Base-by-base conservation (phyloP, 2,329 filamentous ascomycete genomes). In the Fusarium transvaalense region DNA sequence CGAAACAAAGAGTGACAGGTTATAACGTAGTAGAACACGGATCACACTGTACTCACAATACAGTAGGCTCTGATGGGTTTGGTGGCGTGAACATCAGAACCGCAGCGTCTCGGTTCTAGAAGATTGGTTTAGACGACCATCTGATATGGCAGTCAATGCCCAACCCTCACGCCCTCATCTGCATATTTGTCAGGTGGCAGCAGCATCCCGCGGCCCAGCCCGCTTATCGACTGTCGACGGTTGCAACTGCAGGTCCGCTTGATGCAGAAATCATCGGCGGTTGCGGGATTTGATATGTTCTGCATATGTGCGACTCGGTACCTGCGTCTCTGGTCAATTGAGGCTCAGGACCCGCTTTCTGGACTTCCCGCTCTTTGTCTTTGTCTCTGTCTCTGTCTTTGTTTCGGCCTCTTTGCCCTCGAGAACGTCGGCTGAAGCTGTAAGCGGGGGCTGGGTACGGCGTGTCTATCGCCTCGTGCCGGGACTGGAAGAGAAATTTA, bases 91-190 rank as follows among this genome's bases (percentile, higher is more conserved):
- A 34, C 45, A 42, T 42, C 53, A 46, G 42, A 60, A 67, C 66
- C 57, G 66, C 57, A 67, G 48, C 55, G 57, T 56, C 46, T 69
- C 42, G 57, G 54, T 50, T 69, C 66, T 45, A 69, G 62, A 64
- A 47, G 42, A 46, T 50, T 51, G 53, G 66, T 50, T 64, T 32
- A 48, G 23, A 47, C 34, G 34, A 34, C 27, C 50, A 31, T 37
- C 34, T 41, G 31, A 51, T 46, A 41, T 42, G 37, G 6, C 25
- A 39, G 29, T 29, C 51, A 65, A 29, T 34, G 23, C 17, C 43
- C 32, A 58, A 37, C 45, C 47, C 51, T 38, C 51, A 66, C 51
- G 19, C 34, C 46, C 37, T 56, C 46, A 42, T 14, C 34, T 52
- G 45, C 51, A 32, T 39, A 38, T 51, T 55, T 39, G 23, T 35